Base-by-base conservation (phyloP, 2,329 filamentous ascomycete genomes). In the Colletotrichum simmondsii region DNA sequence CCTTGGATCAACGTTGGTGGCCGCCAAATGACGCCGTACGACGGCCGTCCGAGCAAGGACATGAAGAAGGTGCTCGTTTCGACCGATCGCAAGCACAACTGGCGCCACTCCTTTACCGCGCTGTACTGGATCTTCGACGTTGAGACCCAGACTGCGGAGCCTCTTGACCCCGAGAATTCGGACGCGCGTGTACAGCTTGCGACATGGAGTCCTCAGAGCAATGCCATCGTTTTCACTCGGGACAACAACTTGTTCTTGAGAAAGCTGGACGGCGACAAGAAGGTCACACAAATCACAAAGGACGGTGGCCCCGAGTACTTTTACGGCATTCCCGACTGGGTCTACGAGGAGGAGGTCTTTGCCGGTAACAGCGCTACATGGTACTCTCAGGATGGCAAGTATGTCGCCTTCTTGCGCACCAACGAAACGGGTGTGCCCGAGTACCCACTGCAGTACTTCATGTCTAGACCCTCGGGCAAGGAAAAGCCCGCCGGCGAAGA, bases 261-360 rank as follows among this genome's bases (percentile, higher is more conserved):
- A 64, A 91, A 91, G 4, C 76, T 90, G 14, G 77, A 74, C 7
- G 83, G 79, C 42, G 89, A 88, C 4, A 85, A 90, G 24, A 83
- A 88, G 19, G 88, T 94, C 5, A 87, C 89, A 5, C 91, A 93
- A 74, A 93, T 99, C 77, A 98, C 97, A 1, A 91, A 87, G 66
- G 96, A 99, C 79, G 97, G 97, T 14, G 94, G 96, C 0, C 87
- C 91, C 0, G 92, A 98, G 77, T 91, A 97, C 72, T 99, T 99
- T 83, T 98, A 99, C 78, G 97, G 97, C 22, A 91, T 98, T 24
- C 97, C 97, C 0, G 97, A 99, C 81, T 99, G 95, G 94, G 94
- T 95, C 0, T 97, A 97, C 79, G 95, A 97, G 80, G 88, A 90
- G 75, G 95, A 97, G 81, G 94, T 97, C 5, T 92, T 97, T 75